Evolutionary conservation across 768 basidiomycete species (phyloP).

Genomic region (Filobasidium floriforme): DNA sequence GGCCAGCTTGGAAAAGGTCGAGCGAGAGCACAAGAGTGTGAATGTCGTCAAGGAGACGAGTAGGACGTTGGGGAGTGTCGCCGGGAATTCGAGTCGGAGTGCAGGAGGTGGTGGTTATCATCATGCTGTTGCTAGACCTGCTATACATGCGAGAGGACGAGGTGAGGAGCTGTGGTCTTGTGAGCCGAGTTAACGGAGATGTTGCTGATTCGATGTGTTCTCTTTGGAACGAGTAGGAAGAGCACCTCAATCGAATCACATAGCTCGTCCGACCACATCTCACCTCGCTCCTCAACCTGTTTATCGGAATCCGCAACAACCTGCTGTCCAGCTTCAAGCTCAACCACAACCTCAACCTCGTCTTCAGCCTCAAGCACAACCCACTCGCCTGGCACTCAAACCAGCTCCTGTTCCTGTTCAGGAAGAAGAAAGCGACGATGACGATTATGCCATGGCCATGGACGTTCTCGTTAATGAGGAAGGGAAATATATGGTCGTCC

Average conservation of each 20-base stretch:
- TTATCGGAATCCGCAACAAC: not conserved
- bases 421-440: constrained; percentile 2
- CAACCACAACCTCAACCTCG: not conserved
- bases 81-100: not conserved
- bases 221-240: not conserved
- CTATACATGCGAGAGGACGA: not conserved
- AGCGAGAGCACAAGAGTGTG: not conserved
- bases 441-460: not conserved
- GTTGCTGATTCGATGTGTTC: not conserved
- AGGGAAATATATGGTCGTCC: not conserved
- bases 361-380: not conserved
- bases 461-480: not conserved
- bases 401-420: not conserved
- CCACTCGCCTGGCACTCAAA: not conserved
- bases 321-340: not conserved
- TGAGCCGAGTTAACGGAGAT: too few species aligned
- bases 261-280: not conserved
- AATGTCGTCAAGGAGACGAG: not conserved
- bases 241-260: not conserved
- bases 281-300: not conserved
- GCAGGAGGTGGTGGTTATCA: not conserved
- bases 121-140: constrained; percentile 3
- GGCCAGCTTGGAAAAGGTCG: constrained; percentile 5
- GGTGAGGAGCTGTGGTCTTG: too few species aligned
- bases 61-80: not conserved